These are phyloP conservation scores for Lipomyces chichibuensis DNA, from an alignment of 805 yeast species.

Conservation along the genomic window DNA sequence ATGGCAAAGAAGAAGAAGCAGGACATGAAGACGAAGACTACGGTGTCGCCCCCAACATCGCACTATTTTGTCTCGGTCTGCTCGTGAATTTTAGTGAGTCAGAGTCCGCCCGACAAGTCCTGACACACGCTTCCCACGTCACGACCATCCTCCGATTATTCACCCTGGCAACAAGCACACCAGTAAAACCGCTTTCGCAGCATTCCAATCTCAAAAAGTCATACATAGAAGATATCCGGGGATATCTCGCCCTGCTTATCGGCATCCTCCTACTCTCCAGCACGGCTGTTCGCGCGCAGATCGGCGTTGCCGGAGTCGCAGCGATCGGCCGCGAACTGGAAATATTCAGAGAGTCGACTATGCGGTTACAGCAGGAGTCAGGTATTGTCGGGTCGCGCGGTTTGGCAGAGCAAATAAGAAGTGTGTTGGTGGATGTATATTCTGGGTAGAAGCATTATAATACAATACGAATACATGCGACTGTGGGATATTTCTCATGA, in stretches of 20 bases:
- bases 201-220: slow-evolving; percentile 1
- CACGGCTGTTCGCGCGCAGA: background rate
- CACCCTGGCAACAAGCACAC: background rate
- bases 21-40: slow-evolving; percentile 8
- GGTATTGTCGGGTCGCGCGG: slow-evolving; percentile 6
- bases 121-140: background rate
- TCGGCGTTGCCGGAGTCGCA: slow-evolving; percentile 6
- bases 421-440: slow-evolving; percentile 11
- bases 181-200: background rate
- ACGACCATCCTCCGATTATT: background rate
- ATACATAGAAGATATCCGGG: slow-evolving; percentile 19
- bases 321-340: slow-evolving; percentile 16
- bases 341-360: slow-evolving; percentile 2
- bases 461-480: background rate
- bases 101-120: slow-evolving; percentile 8
- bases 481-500: too few relatives aligned
- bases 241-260: slow-evolving; percentile 22
- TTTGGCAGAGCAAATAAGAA: slow-evolving; percentile 11
- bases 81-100: slow-evolving; percentile 24
- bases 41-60: slow-evolving; percentile 23
- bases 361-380: slow-evolving; percentile 6
- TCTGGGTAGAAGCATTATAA: background rate
- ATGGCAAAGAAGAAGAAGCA: background rate
- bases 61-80: slow-evolving; percentile 26
- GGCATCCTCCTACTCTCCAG: slow-evolving; percentile 5